These are phyloP conservation scores for Monosporascus sp. DNA, from an alignment of 2,329 filamentous ascomycete genomes.

Conservation along the genomic window DNA sequence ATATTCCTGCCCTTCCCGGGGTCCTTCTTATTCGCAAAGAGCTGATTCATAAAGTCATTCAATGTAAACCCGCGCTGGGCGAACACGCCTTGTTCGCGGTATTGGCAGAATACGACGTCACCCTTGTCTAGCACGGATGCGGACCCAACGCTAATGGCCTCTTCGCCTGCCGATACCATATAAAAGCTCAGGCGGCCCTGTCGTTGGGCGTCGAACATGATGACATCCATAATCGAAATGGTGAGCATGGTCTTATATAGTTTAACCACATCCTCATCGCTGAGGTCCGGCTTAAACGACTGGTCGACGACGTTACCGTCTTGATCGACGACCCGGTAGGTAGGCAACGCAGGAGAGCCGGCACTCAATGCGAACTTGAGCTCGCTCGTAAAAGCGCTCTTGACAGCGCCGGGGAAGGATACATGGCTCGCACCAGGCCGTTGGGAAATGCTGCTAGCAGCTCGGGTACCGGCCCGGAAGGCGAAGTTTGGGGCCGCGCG, in stretches of 20 bases:
- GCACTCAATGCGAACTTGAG: slow-evolving; percentile 74
- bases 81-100: slow-evolving; percentile 89
- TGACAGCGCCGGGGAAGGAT: slow-evolving; percentile 89
- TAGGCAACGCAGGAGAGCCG: slow-evolving; percentile 71
- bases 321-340: slow-evolving; percentile 87
- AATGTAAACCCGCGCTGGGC: slow-evolving; percentile 82
- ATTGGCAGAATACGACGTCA: slow-evolving; percentile 92
- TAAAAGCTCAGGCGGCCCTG: slow-evolving; percentile 95
- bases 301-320: slow-evolving; percentile 79
- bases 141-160: slow-evolving; percentile 87
- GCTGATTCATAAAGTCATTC: slow-evolving; percentile 88
- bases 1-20: slow-evolving; percentile 82
- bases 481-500: slow-evolving; percentile 10
- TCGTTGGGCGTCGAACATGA: slow-evolving; percentile 97
- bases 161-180: slow-evolving; percentile 93
- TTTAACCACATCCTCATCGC: slow-evolving; percentile 55
- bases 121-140: slow-evolving; percentile 76
- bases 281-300: slow-evolving; percentile 62
- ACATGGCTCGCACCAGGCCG: slow-evolving; percentile 50
- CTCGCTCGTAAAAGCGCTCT: slow-evolving; percentile 81
- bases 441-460: slow-evolving; percentile 49
- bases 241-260: slow-evolving; percentile 62
- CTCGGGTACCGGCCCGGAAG: slow-evolving; percentile 24
- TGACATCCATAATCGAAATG: slow-evolving; percentile 82
- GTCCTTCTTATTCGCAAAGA: slow-evolving; percentile 85